Percentiles rank a stretch among this genome's conserved stretches.
phyloP scores from a whole-genome alignment of 352 stramenopile species.

The Phytophthora fragariae region DNA sequence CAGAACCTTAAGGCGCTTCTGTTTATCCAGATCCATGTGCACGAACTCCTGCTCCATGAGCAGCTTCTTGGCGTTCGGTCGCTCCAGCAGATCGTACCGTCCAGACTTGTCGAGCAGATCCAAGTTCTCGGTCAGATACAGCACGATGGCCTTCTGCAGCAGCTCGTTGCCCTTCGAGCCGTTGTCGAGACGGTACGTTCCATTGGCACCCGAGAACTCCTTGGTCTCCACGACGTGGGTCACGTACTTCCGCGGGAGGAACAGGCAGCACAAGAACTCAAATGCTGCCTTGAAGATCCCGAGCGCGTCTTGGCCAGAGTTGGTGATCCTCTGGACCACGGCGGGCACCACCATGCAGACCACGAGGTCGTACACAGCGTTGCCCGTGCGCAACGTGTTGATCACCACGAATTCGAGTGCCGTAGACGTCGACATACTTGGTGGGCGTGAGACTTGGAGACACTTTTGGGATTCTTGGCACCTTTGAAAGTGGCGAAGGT shows the following conservation, averaged over 20 bases:
- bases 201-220: slow-evolving; percentile 39
- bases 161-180: slow-evolving; percentile 49
- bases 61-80: slow-evolving; percentile 16
- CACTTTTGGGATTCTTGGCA: slow-evolving; percentile 10
- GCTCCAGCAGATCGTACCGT: slow-evolving; percentile 55
- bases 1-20: slow-evolving; percentile 26
- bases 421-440: slow-evolving; percentile 41
- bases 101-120: slow-evolving; percentile 44
- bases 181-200: slow-evolving; percentile 34
- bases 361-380: slow-evolving; percentile 60
- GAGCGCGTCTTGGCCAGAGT: slow-evolving; percentile 25
- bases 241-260: slow-evolving; percentile 22
- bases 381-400: slow-evolving; percentile 57
- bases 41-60: slow-evolving; percentile 18
- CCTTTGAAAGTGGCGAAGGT: slow-evolving; percentile 7
- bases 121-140: slow-evolving; percentile 48
- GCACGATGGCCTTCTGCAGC: slow-evolving; percentile 58
- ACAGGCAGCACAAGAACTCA: slow-evolving; percentile 11
- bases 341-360: slow-evolving; percentile 64
- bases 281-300: slow-evolving; percentile 13
- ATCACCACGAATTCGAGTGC: slow-evolving; percentile 54
- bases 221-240: slow-evolving; percentile 41
- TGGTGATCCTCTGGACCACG: slow-evolving; percentile 45
- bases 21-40: slow-evolving; percentile 28
- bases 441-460: background rate